Percentiles rank a stretch among this genome's conserved stretches.
These are phyloP conservation scores for Xanthoconium purpureum DNA, from an alignment of 768 basidiomycete species.

Conservation along the genomic window DNA sequence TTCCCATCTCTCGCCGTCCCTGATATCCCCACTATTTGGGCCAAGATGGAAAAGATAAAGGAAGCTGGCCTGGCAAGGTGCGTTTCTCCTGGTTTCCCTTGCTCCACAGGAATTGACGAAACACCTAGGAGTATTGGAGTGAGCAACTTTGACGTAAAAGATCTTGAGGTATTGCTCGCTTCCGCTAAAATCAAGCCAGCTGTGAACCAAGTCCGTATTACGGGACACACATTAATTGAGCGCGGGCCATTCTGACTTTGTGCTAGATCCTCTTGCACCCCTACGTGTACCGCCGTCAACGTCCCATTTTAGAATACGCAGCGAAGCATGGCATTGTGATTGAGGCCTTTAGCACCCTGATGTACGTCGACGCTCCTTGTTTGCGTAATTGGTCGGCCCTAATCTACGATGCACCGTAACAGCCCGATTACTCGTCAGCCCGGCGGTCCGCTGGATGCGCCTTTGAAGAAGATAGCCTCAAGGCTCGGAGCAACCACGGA, in stretches of 20 bases:
- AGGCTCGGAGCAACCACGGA: slow-evolving; percentile 53
- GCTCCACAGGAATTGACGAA: neutral
- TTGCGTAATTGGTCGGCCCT: neutral
- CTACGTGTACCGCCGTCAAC: slow-evolving; percentile 58
- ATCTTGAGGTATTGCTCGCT: slow-evolving; percentile 54
- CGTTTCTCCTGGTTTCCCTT: neutral
- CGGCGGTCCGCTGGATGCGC: slow-evolving; percentile 64
- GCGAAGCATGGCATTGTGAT: slow-evolving; percentile 58
- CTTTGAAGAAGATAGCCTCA: slow-evolving; percentile 51
- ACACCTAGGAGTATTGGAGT: slow-evolving; percentile 62
- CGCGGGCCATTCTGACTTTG: neutral
- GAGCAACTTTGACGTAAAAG: slow-evolving; percentile 58
- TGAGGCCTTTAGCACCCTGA: slow-evolving; percentile 70
- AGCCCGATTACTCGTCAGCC: slow-evolving; percentile 63
- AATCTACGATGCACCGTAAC: neutral
- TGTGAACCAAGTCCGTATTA: slow-evolving; percentile 59
- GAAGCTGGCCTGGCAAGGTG: slow-evolving; percentile 58
- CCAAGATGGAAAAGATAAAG: slow-evolving; percentile 59
- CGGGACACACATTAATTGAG: neutral
- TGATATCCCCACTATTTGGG: slow-evolving; percentile 64
- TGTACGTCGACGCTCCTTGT: slow-evolving; percentile 36
- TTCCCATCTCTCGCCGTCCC: slow-evolving; percentile 49
- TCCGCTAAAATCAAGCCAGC: slow-evolving; percentile 62
- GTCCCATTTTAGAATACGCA: slow-evolving; percentile 55
- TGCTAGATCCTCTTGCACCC: slow-evolving; percentile 69